Percentiles rank a stretch among this genome's conserved stretches.
Conservation (phyloP, 139 green algal genomes). For the Astrephomene gubernaculifera region DNA sequence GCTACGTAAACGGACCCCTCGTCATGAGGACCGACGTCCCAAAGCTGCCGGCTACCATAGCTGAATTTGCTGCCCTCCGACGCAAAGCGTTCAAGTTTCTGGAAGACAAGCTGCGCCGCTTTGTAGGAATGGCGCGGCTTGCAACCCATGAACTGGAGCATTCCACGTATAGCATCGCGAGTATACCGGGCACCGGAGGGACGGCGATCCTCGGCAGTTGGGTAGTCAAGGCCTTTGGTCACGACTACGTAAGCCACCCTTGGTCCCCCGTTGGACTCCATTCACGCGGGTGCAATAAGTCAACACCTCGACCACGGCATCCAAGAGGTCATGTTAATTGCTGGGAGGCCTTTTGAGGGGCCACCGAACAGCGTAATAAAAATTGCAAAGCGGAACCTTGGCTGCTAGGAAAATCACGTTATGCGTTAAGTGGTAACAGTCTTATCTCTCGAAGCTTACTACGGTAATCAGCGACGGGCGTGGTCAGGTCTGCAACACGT, state of each 20-base stretch:
- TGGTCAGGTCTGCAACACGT: too few relatives aligned
- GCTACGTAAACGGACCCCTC: slow-evolving; percentile 27
- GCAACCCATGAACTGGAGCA: slow-evolving; percentile 84
- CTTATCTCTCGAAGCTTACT: too few relatives aligned
- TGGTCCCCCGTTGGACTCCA: not conserved
- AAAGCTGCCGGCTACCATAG: slow-evolving; percentile 10
- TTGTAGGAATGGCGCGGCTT: slow-evolving; percentile 84
- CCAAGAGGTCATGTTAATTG: too few relatives aligned
- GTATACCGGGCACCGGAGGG: slow-evolving; percentile 75
- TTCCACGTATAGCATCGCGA: slow-evolving; percentile 64
- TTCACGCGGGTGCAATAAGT: too few relatives aligned
- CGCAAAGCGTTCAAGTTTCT: slow-evolving; percentile 27
- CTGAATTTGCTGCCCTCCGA: slow-evolving; percentile 18
- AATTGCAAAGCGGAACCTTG: too few relatives aligned
- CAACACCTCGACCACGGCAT: too few relatives aligned
- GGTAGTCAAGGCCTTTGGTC: slow-evolving; percentile 40
- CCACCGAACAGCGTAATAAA: too few relatives aligned
- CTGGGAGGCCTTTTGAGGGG: too few relatives aligned
- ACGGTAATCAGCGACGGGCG: too few relatives aligned
- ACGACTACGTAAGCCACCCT: slow-evolving; percentile 26
- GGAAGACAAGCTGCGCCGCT: slow-evolving; percentile 29
- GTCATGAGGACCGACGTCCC: not conserved
- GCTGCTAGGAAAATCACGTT: too few relatives aligned
- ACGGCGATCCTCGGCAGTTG: not conserved
- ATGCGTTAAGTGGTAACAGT: too few relatives aligned